Conservation (phyloP, 1,284 basidiomycete genomes). For the Puccinia hordei region DNA sequence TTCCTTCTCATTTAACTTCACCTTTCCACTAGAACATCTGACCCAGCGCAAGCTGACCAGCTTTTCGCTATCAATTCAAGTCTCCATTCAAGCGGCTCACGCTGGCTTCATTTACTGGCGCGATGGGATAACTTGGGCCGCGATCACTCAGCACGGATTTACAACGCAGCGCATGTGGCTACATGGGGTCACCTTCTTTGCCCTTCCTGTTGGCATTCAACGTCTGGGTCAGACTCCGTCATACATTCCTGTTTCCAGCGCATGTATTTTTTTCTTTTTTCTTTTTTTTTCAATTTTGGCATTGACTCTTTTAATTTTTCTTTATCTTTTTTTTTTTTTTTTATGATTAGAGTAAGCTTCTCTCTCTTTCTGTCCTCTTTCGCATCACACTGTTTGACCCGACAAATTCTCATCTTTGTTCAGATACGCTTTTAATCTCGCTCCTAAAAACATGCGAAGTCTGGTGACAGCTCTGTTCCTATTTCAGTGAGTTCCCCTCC, state of each 20-base stretch:
- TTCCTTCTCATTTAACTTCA: conserved; percentile 51
- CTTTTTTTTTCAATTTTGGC: too few species aligned
- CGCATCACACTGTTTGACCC: not conserved
- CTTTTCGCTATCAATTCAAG: not conserved
- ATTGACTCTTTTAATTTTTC: too few species aligned
- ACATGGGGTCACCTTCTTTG: conserved; percentile 69
- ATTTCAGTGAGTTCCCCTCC: conserved; percentile 28
- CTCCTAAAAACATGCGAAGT: conserved; percentile 76
- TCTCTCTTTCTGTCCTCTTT: conserved; percentile 68
- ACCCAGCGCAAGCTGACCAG: not conserved
- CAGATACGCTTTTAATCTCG: conserved; percentile 49
- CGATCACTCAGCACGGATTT: conserved; percentile 72
- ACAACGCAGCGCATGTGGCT: conserved; percentile 68
- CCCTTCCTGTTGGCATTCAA: conserved; percentile 68
- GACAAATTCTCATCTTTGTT: conserved; percentile 56
- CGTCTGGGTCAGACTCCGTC: conserved; percentile 55
- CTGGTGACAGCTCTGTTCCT: conserved; percentile 69
- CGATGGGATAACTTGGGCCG: conserved; percentile 67
- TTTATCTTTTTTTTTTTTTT: too few species aligned
- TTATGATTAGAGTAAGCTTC: conserved; percentile 74
- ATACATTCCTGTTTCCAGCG: conserved; percentile 61
- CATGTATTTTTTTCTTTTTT: conserved; percentile 77
- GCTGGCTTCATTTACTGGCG: conserved; percentile 66
- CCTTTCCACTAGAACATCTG: conserved; percentile 51
- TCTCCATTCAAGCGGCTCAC: conserved; percentile 74